Evolutionary conservation across 2,329 filamentous ascomycete genomes (phyloP).

Genomic region (Drechslerella stenobrocha): DNA sequence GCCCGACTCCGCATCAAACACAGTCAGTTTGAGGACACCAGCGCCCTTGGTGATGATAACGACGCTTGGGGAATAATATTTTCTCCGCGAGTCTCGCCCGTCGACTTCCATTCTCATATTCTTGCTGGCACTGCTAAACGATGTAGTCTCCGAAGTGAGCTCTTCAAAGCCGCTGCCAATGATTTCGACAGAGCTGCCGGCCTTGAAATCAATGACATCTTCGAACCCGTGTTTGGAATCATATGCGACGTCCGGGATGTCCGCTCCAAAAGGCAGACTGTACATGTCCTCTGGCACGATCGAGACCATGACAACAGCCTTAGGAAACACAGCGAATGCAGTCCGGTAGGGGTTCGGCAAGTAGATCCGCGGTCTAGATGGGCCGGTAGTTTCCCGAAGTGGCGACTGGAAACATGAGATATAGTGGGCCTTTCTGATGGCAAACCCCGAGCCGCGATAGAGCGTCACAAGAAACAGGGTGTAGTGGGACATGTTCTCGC

Average conservation of each 20-base stretch:
- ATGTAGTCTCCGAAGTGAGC: slow-evolving; percentile 49
- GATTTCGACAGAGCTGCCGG: slow-evolving; percentile 66
- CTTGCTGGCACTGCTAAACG: slow-evolving; percentile 33
- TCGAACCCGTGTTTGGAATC: slow-evolving; percentile 69
- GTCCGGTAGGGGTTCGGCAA: slow-evolving; percentile 77
- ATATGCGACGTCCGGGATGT: slow-evolving; percentile 33
- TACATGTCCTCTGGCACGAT: slow-evolving; percentile 63
- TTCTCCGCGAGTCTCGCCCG: slow-evolving; percentile 37
- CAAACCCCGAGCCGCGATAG: slow-evolving; percentile 55
- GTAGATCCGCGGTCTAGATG: slow-evolving; percentile 67
- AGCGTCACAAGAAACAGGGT: slow-evolving; percentile 60
- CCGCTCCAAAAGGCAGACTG: slow-evolving; percentile 13
- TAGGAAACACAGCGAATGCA: slow-evolving; percentile 78
- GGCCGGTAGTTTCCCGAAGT: slow-evolving; percentile 50
- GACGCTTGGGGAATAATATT: slow-evolving; percentile 59
- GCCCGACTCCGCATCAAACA: slow-evolving; percentile 54
- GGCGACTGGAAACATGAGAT: slow-evolving; percentile 33
- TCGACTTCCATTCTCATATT: slow-evolving; percentile 28
- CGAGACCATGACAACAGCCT: slow-evolving; percentile 76
- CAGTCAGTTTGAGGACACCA: slow-evolving; percentile 63
- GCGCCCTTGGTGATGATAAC: slow-evolving; percentile 67
- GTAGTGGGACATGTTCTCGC: slow-evolving; percentile 65
- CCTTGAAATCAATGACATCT: slow-evolving; percentile 79
- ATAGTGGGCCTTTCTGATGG: slow-evolving; percentile 38
- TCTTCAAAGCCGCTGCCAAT: slow-evolving; percentile 69